Evolutionary conservation across 352 stramenopile species (phyloP).

Genomic region (Saprolegnia parasitica): DNA sequence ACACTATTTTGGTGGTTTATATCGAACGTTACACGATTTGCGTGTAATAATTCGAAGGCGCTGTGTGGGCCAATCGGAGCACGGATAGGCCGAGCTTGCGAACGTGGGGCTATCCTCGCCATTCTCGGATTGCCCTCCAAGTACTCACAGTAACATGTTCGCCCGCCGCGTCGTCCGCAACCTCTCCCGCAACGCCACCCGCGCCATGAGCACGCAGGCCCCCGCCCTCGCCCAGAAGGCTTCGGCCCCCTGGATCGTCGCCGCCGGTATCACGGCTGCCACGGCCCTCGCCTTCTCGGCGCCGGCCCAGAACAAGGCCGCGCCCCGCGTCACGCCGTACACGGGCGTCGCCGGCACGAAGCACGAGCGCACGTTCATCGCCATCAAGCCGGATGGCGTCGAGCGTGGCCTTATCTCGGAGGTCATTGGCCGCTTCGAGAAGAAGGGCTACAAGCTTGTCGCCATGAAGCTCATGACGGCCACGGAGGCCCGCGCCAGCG

Average conservation of each 20-base stretch:
- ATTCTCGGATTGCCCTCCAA: slow-evolving; percentile 16
- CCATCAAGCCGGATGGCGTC: slow-evolving; percentile 93
- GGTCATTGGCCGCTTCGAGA: slow-evolving; percentile 94
- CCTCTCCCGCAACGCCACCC: slow-evolving; percentile 18
- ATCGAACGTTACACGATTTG: slow-evolving; percentile 15
- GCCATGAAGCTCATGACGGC: slow-evolving; percentile 93
- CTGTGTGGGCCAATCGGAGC: background rate
- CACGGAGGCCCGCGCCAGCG: slow-evolving; percentile 83
- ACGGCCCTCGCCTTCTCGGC: slow-evolving; percentile 17
- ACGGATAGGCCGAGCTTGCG: background rate
- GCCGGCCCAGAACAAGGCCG: slow-evolving; percentile 44
- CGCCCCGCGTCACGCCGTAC: slow-evolving; percentile 44
- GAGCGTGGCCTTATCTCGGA: slow-evolving; percentile 91
- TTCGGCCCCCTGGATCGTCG: slow-evolving; percentile 25
- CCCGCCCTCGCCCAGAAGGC: slow-evolving; percentile 20
- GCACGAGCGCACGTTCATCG: slow-evolving; percentile 93
- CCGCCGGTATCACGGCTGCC: slow-evolving; percentile 21
- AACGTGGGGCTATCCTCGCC: slow-evolving; percentile 1
- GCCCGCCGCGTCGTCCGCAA: slow-evolving; percentile 22
- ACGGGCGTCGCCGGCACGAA: slow-evolving; percentile 86
- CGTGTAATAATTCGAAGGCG: background rate
- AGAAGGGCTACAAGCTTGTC: slow-evolving; percentile 95
- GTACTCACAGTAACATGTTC: slow-evolving; percentile 24
- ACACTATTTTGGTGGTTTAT: background rate
- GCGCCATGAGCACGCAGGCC: slow-evolving; percentile 20